Percentiles rank a stretch among this genome's conserved stretches.
phyloP scores from a whole-genome alignment of 176 grass and related monocot species.

The Oryza australiensis region DNA sequence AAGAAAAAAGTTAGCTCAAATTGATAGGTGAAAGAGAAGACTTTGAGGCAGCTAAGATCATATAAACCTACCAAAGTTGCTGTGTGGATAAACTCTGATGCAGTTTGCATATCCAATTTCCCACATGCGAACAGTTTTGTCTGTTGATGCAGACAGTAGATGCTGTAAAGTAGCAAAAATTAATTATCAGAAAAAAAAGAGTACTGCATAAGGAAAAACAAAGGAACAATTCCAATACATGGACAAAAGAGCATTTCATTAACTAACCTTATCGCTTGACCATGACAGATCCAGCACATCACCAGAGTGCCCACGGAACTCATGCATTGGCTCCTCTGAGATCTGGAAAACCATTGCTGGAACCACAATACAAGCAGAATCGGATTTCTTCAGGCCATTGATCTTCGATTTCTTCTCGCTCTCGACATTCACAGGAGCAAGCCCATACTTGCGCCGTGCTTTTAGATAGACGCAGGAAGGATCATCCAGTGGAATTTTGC shows the following conservation, averaged over 20 bases:
- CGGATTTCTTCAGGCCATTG: constrained; percentile 56
- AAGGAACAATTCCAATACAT: background rate
- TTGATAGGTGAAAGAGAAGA: constrained; percentile 9
- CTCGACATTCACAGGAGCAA: constrained; percentile 40
- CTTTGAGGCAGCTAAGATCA: constrained; percentile 3
- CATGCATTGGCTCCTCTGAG: constrained; percentile 69
- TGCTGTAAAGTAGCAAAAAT: constrained; percentile 49
- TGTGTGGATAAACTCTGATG: constrained; percentile 69
- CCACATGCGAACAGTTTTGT: constrained; percentile 94
- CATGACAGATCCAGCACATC: constrained; percentile 86
- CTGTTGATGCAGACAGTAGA: constrained; percentile 76
- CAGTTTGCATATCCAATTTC: constrained; percentile 67
- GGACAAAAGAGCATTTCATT: constrained; percentile 5
- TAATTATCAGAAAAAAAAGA: constrained; percentile 23
- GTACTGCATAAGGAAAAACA: background rate
- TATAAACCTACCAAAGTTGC: constrained; percentile 69
- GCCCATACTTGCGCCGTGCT: constrained; percentile 44
- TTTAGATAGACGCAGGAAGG: constrained; percentile 76
- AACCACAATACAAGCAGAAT: constrained; percentile 79
- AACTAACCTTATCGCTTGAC: constrained; percentile 81
- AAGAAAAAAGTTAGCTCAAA: constrained; percentile 17
- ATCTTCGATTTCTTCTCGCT: constrained; percentile 40
- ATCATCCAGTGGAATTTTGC: constrained; percentile 64
- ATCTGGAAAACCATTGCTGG: constrained; percentile 63
- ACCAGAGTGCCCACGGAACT: constrained; percentile 73